Base-by-base conservation (phyloP, 352 stramenopile genomes). In the Pythium aphanidermatum region DNA sequence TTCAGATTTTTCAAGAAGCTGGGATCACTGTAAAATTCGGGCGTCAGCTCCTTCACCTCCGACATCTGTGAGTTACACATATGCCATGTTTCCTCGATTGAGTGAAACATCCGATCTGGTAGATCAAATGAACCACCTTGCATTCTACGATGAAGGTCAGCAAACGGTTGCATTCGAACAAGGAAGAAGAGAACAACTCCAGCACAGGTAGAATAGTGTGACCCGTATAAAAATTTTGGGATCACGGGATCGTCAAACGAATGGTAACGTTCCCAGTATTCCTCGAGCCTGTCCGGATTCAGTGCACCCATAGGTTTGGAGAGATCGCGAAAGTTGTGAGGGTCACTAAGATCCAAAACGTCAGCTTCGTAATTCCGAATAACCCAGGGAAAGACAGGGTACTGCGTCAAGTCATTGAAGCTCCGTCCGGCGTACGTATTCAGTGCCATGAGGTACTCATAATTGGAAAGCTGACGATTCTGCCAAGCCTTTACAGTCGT, bases 41-140 rank as follows among this genome's bases (percentile, higher is more conserved):
- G 97, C 2, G 92, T 99, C 4, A 99, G 63, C 60, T 99, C 97
- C 67, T 99, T 99, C 1, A 99, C 96, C 63, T 99, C 97, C 2
- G 90, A 96, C 55, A 98, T 96, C 28, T 93, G 91, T 16, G 81
- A 93, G 27, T 98, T 98, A 60, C 95, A 98, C 88, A 98, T 98
- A 7, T 93, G 70, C 91, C 95, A 99, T 27, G 96, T 97, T 49
- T 97, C 79, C 9, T 93, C 64, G 34, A 99, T 87, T 19, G 91
- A 98, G 42, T 90, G 90, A 55, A 99, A 99, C 12, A 99, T 62
- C 0, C 97, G 88, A 58, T 99, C 97, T 0, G 96, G 79, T 0
- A 99, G 79, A 84, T 99, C 97, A 58, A 99, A 99, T 24, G 86
- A 72, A 2, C 95, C 94, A 37, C 90, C 80, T 74, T 99, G 97